Evolutionary conservation across 495 filamentous ascomycete genomes (phyloP).

Genomic region (Annulohypoxylon bovei): DNA sequence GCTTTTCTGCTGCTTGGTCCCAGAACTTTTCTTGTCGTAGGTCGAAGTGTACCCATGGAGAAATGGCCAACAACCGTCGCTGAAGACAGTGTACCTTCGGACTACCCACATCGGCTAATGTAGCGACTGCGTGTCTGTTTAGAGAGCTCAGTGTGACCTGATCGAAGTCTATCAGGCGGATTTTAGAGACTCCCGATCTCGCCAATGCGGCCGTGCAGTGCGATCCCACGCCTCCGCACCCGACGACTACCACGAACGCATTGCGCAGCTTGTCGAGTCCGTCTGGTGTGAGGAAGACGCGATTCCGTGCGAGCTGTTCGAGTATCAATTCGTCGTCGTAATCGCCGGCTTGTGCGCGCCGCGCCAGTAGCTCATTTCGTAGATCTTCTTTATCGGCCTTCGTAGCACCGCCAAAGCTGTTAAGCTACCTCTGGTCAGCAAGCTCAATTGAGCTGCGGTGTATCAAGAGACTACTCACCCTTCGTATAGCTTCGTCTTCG

Average conservation of each 20-base stretch:
- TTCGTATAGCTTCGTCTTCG: slow-evolving; percentile 45
- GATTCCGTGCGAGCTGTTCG: slow-evolving; percentile 95
- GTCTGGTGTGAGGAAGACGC: slow-evolving; percentile 85
- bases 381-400: slow-evolving; percentile 76
- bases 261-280: slow-evolving; percentile 81
- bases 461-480: slow-evolving; percentile 30
- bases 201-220: slow-evolving; percentile 88
- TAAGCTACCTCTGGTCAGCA: slow-evolving; percentile 68
- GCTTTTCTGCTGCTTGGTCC: slow-evolving; percentile 66
- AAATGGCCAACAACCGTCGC: slow-evolving; percentile 80
- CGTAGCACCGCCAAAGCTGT: slow-evolving; percentile 76
- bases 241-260: slow-evolving; percentile 88
- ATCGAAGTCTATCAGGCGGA: slow-evolving; percentile 97
- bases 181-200: slow-evolving; percentile 84
- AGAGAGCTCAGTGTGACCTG: slow-evolving; percentile 93
- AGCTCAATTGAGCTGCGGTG: not conserved
- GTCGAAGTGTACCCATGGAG: slow-evolving; percentile 93
- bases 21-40: slow-evolving; percentile 86
- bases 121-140: slow-evolving; percentile 94
- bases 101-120: slow-evolving; percentile 92
- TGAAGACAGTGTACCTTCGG: slow-evolving; percentile 89
- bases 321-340: slow-evolving; percentile 95
- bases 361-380: slow-evolving; percentile 76
- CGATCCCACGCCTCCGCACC: slow-evolving; percentile 93
- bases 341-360: slow-evolving; percentile 83